These are phyloP conservation scores for Boletus rex-veris DNA, from an alignment of 768 basidiomycete genomes.

Conservation along the genomic window DNA sequence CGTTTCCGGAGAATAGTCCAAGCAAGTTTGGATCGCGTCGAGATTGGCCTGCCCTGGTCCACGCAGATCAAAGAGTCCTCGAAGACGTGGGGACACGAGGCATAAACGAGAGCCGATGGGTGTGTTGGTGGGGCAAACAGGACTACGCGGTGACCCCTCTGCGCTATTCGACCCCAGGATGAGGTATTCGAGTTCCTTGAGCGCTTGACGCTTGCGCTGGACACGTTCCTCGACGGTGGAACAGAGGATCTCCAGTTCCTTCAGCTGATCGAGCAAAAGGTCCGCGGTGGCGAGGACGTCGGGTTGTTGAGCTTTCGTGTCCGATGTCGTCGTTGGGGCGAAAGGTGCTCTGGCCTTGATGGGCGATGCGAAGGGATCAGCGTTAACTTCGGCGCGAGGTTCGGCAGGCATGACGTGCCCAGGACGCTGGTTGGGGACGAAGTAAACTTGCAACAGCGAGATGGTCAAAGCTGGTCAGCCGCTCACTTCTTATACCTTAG, in stretches of 20 bases:
- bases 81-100: constrained; percentile 19
- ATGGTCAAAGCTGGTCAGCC: not conserved
- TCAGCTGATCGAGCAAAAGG: constrained; percentile 26
- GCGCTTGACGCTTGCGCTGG: constrained; percentile 13
- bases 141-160: no score
- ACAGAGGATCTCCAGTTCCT: constrained; percentile 22
- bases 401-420: constrained; percentile 8
- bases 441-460: not conserved
- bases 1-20: constrained; percentile 3
- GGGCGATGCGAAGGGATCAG: constrained; percentile 21
- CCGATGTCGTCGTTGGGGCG: not conserved
- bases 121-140: no score
- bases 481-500: not conserved
- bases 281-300: constrained; percentile 30
- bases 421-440: not conserved
- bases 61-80: constrained; percentile 29
- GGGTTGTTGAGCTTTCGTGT: constrained; percentile 4
- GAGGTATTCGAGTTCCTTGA: constrained; percentile 23
- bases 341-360: not conserved
- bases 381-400: not conserved
- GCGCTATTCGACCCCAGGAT: no score
- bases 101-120: no score
- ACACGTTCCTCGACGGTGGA: constrained; percentile 21
- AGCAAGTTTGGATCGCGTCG: constrained; percentile 2
- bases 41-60: constrained; percentile 25